These are phyloP conservation scores for Asclepias syriaca DNA, from an alignment of 257 asterid species.

Conservation along the genomic window DNA sequence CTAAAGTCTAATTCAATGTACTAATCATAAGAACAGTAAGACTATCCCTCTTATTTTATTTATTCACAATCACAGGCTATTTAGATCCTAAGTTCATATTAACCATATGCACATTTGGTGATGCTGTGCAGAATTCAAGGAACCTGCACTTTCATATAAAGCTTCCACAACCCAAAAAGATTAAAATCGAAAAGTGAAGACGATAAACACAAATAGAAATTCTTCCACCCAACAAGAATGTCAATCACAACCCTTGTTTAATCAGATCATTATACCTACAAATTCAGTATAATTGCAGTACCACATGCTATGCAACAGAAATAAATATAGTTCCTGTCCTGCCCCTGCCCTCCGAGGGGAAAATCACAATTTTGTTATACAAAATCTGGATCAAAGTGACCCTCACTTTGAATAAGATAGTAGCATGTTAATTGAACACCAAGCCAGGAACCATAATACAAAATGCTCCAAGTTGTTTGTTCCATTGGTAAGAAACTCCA, in stretches of 20 bases:
- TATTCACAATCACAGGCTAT: too few species aligned
- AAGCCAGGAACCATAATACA: neutral
- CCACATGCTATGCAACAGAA: neutral
- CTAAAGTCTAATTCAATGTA: too few species aligned
- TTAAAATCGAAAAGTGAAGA: neutral
- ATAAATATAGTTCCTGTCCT: neutral
- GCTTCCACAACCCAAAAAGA: too few species aligned
- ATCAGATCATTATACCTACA: neutral
- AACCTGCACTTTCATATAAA: too few species aligned
- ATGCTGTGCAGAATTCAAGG: too few species aligned
- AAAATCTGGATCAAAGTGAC: conserved; percentile 7
- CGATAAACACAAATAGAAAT: neutral
- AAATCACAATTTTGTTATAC: neutral
- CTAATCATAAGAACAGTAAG: too few species aligned
- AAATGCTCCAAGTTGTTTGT: neutral
- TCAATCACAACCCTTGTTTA: neutral
- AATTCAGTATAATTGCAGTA: neutral
- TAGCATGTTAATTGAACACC: neutral
- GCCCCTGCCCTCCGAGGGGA: neutral
- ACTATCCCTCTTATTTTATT: too few species aligned
- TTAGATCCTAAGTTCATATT: too few species aligned
- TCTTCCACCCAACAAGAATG: neutral
- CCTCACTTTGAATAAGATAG: neutral
- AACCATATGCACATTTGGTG: too few species aligned
- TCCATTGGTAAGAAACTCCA: neutral